These are phyloP conservation scores for Penicillium canescens DNA, from an alignment of 495 filamentous ascomycete genomes.

Conservation along the genomic window DNA sequence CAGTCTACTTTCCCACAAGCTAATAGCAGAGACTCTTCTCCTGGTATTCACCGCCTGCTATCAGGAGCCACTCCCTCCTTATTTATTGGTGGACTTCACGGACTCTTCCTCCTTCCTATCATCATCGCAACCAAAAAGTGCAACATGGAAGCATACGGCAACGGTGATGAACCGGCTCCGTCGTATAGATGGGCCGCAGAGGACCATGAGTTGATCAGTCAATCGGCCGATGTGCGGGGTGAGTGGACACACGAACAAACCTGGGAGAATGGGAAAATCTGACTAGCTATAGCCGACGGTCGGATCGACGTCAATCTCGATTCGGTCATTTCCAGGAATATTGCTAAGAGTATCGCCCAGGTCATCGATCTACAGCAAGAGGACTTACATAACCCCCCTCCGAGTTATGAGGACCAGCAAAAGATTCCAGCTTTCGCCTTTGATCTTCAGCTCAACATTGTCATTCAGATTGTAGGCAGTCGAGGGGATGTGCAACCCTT, in stretches of 20 bases:
- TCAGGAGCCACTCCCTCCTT: no score
- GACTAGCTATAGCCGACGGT: conserved; percentile 14
- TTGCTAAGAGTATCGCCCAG: conserved; percentile 4
- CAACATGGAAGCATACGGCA: no score
- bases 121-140: no score
- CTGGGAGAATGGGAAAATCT: background rate
- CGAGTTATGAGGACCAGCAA: background rate
- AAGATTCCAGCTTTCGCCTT: no score
- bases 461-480: conserved; percentile 39
- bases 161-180: no score
- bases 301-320: conserved; percentile 25
- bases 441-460: background rate
- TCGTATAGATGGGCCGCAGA: no score
- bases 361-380: conserved; percentile 15
- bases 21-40: no score
- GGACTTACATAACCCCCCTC: background rate
- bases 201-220: no score
- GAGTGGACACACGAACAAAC: background rate
- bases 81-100: no score
- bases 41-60: no score
- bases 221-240: conserved; percentile 13
- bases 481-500: conserved; percentile 49
- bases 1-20: no score
- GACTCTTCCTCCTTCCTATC: no score
- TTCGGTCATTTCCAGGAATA: conserved; percentile 19